Conservation (phyloP, 2,329 filamentous ascomycete genomes). For the Aurifilum marmelostoma region DNA sequence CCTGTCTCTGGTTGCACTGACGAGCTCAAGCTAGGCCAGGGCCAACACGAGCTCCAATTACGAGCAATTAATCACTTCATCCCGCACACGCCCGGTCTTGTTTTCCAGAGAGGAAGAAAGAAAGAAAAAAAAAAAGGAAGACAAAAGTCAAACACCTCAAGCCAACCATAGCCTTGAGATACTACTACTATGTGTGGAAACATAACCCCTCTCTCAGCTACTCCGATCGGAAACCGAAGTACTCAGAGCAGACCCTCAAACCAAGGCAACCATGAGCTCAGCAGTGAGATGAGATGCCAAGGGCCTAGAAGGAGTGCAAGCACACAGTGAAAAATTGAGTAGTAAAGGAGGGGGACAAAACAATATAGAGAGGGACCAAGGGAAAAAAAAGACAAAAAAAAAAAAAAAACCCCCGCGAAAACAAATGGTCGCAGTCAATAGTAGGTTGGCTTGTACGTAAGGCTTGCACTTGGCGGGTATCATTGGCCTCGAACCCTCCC, state of each 20-base stretch:
- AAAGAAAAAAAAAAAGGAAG: background rate
- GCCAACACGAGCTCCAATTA: background rate
- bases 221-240: conserved; percentile 16
- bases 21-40: background rate
- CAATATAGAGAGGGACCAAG: background rate
- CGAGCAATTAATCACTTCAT: background rate
- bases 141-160: too few species aligned
- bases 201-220: conserved; percentile 1
- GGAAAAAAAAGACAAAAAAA: background rate
- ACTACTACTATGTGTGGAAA: background rate
- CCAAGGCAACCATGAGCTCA: background rate
- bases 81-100: background rate
- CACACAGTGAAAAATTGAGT: background rate
- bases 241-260: background rate
- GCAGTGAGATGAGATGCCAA: background rate
- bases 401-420: background rate
- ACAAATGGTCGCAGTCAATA: background rate
- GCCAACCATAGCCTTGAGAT: background rate
- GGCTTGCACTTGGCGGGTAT: background rate
- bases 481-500: background rate
- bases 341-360: background rate
- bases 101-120: background rate
- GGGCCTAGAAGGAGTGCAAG: background rate
- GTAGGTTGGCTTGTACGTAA: background rate
- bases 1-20: conserved; percentile 3